A percentile compares a stretch with the other conserved stretches of the same genome.
Evolutionary conservation across 352 stramenopile species (phyloP).

Genomic region (Discostella stelligera): DNA sequence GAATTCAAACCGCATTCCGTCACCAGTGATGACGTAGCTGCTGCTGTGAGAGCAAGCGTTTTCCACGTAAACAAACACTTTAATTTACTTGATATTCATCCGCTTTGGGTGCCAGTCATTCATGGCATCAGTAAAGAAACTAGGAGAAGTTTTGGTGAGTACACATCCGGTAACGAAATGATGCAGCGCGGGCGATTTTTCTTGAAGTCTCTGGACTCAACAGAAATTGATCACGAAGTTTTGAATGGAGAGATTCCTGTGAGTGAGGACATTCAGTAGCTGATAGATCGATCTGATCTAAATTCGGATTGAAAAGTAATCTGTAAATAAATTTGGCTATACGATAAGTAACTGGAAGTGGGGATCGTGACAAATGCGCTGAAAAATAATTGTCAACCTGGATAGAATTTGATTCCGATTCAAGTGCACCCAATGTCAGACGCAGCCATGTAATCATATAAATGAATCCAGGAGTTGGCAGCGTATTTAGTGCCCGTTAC

Average conservation of each 20-base stretch:
- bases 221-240: conserved; percentile 32
- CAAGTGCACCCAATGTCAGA: conserved; percentile 56
- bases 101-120: not conserved
- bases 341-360: no score
- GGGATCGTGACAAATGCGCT: no score
- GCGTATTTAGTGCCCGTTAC: conserved; percentile 78
- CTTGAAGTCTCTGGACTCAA: conserved; percentile 13
- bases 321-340: no score
- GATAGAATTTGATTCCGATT: not conserved
- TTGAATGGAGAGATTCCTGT: conserved; percentile 14
- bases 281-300: no score
- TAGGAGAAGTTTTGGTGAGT: not conserved
- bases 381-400: not conserved
- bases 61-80: not conserved
- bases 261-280: not conserved
- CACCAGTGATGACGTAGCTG: not conserved
- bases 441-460: conserved; percentile 70
- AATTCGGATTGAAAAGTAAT: no score
- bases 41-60: not conserved
- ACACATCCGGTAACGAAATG: not conserved
- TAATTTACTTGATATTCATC: not conserved
- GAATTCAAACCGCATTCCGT: conserved; percentile 23
- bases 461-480: conserved; percentile 82
- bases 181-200: conserved; percentile 22
- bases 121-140: not conserved